Base-by-base conservation (phyloP, 495 filamentous ascomycete genomes). In the Penicillium nucicola region DNA sequence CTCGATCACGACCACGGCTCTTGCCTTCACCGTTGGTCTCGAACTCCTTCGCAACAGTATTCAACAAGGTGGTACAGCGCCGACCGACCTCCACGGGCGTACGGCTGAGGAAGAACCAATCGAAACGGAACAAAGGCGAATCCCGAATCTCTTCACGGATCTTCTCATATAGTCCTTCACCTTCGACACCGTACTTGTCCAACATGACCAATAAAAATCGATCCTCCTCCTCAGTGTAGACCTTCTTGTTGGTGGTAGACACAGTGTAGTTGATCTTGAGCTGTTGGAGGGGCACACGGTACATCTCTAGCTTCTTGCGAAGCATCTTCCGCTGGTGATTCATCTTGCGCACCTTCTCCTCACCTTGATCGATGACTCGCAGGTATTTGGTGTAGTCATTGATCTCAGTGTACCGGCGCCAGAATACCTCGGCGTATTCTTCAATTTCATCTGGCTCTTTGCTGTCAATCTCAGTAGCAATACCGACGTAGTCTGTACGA, bases 191-290 rank as follows among this genome's bases (percentile, higher is more conserved):
- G 59, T 87, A 88, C 67, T 84, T 85, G 66, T 99, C 90, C 3
- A 99, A 71, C 72, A 96, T 87, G 32, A 97, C 92, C 23, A 99
- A 77, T 42, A 99, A 75, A 71, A 99, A 99, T 10, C 95, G 84
- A 61, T 99, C 95, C 69, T 99, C 95, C 62, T 99, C 95, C 62
- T 97, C 95, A 0, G 93, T 97, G 63, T 99, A 99, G 5, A 97
- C 90, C 74, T 97, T 97, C 78, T 99, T 99, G 75, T 99, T 99
- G 40, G 95, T 99, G 3, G 95, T 99, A 2, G 90, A 95, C 17
- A 99, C 93, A 1, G 90, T 93, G 68, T 99, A 99, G 72, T 93
- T 96, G 73, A 99, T 89, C 77, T 95, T 96, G 48, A 99, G 81
- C 68, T 99, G 95, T 69, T 97, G 92, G 3, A 99, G 79, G 23